Evolutionary conservation across 768 basidiomycete species (phyloP).

Genomic region (Lentinula sp.): DNA sequence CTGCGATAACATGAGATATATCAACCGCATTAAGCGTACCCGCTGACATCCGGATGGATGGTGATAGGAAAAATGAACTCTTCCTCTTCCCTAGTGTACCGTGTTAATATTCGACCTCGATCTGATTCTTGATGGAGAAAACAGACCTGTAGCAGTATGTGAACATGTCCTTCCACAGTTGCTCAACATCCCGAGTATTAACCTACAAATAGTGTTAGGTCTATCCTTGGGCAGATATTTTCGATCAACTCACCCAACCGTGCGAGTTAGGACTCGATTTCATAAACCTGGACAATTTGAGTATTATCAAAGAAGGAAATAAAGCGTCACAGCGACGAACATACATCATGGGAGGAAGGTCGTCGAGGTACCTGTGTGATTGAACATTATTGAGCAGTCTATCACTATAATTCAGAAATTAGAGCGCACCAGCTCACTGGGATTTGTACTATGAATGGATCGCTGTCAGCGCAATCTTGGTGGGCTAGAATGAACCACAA

Average conservation of each 20-base stretch:
- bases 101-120: background rate
- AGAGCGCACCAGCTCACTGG: constrained; percentile 60
- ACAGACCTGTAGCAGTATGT: constrained; percentile 56
- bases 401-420: background rate
- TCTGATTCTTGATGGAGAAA: background rate
- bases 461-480: background rate
- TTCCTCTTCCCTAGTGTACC: constrained; percentile 43
- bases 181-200: constrained; percentile 58
- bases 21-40: constrained; percentile 29
- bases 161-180: constrained; percentile 75
- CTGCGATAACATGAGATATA: constrained; percentile 1
- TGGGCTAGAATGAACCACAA: constrained; percentile 14
- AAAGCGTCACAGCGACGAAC: constrained; percentile 7
- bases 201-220: constrained; percentile 29
- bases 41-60: constrained; percentile 74
- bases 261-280: constrained; percentile 64
- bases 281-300: constrained; percentile 47
- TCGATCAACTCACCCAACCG: constrained; percentile 47
- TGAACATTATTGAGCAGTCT: background rate
- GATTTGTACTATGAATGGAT: constrained; percentile 33
- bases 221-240: background rate
- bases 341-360: constrained; percentile 71
- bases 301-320: background rate
- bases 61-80: constrained; percentile 68
- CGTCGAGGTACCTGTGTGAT: constrained; percentile 55